Percentiles rank a stretch among this genome's conserved stretches.
phyloP scores from a whole-genome alignment of 2,329 filamentous ascomycete genomes.

The Ilyonectria destructans region DNA sequence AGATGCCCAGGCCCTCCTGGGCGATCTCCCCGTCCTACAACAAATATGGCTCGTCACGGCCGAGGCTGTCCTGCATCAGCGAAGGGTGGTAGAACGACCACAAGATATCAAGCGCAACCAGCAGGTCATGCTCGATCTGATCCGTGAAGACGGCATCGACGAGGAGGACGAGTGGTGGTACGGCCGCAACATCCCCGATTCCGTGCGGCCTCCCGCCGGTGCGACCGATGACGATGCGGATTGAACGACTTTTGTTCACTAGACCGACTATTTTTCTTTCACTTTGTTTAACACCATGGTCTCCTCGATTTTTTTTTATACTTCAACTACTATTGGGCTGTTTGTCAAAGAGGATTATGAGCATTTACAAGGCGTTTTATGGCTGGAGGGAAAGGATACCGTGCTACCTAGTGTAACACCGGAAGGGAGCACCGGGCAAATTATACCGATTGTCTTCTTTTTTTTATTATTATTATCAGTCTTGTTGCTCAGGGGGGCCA shows the following conservation, averaged over 20 bases:
- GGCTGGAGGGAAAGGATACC: constrained; percentile 42
- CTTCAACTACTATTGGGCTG: constrained; percentile 36
- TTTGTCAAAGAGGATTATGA: constrained; percentile 48
- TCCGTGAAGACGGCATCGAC: constrained; percentile 72
- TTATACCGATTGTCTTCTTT: constrained; percentile 48
- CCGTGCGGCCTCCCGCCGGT: constrained; percentile 66
- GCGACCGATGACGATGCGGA: constrained; percentile 69
- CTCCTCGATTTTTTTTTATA: constrained; percentile 34
- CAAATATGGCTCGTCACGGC: constrained; percentile 77
- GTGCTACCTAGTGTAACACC: constrained; percentile 38
- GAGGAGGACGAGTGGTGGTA: constrained; percentile 77
- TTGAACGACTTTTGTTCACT: constrained; percentile 42
- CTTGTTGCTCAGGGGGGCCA: constrained; percentile 15
- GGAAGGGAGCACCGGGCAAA: constrained; percentile 41
- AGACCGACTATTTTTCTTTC: constrained; percentile 20
- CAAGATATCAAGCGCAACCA: constrained; percentile 76
- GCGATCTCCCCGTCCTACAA: constrained; percentile 72
- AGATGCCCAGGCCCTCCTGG: constrained; percentile 65
- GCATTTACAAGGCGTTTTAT: constrained; percentile 53
- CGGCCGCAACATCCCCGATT: constrained; percentile 68
- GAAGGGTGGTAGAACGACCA: constrained; percentile 71
- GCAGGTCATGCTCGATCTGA: constrained; percentile 75
- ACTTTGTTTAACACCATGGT: constrained; percentile 16
- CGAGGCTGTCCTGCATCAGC: constrained; percentile 73
- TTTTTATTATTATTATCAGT: constrained; percentile 23